Conservation (phyloP, 345 rosid species). For the Acer negundo region DNA sequence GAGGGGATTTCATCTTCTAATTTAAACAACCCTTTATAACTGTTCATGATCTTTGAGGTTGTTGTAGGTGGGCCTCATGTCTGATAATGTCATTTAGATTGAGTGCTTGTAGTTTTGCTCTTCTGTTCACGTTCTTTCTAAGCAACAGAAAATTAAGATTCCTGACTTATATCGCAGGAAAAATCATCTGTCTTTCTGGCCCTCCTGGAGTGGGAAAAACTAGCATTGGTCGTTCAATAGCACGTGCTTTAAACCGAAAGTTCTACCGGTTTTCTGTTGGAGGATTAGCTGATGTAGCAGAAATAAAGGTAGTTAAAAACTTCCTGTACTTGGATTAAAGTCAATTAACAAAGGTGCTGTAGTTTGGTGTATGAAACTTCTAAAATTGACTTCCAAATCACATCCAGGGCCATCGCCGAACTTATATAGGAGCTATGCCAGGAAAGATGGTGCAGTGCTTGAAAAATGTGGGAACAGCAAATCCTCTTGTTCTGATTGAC, state of each 20-base stretch:
- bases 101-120: background rate
- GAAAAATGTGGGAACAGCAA: slow-evolving; percentile 96
- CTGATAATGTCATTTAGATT: background rate
- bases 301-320: slow-evolving; percentile 76
- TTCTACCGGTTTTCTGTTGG: slow-evolving; percentile 99
- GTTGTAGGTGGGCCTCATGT: background rate
- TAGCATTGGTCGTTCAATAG: slow-evolving; percentile 97
- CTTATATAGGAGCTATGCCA: slow-evolving; percentile 99
- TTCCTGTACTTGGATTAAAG: slow-evolving; percentile 11
- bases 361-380: background rate
- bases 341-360: background rate
- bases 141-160: slow-evolving; percentile 3
- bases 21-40: background rate
- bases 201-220: slow-evolving; percentile 99
- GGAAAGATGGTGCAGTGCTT: slow-evolving; percentile 99
- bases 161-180: slow-evolving; percentile 53
- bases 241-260: slow-evolving; percentile 91
- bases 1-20: background rate
- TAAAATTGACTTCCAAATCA: slow-evolving; percentile 26
- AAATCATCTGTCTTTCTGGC: slow-evolving; percentile 97
- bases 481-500: slow-evolving; percentile 98
- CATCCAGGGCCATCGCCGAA: slow-evolving; percentile 95
- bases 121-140: background rate
- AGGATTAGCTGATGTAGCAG: slow-evolving; percentile 97
- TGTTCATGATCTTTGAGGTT: background rate